phyloP scores from a whole-genome alignment of 352 stramenopile species.

The Globisporangium paddicum region DNA sequence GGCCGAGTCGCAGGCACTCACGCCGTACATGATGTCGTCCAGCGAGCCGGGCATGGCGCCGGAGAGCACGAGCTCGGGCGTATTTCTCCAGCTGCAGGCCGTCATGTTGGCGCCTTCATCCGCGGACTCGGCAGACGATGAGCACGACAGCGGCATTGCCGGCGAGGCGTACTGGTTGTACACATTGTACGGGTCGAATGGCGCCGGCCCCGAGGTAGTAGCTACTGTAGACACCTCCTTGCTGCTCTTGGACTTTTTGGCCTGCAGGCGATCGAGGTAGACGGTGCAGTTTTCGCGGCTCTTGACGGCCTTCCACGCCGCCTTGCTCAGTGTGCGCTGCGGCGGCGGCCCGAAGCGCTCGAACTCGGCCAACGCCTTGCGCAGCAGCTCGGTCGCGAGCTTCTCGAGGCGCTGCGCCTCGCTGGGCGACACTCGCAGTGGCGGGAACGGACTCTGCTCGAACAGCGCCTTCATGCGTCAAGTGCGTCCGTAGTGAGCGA shows the following conservation, averaged over 20 bases:
- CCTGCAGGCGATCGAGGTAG: conserved; percentile 3
- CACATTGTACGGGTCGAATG: background rate
- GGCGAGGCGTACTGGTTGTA: background rate
- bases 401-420: conserved; percentile 14
- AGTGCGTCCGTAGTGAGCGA: no score
- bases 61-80: conserved; percentile 15
- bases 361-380: conserved; percentile 22
- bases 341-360: conserved; percentile 12
- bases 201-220: background rate
- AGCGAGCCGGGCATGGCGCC: conserved; percentile 26
- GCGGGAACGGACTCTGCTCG: conserved; percentile 16
- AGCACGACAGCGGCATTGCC: background rate
- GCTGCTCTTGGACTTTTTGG: conserved; percentile 3
- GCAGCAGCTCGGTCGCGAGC: conserved; percentile 20
- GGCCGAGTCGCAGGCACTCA: conserved; percentile 20
- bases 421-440: conserved; percentile 16
- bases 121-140: conserved; percentile 1
- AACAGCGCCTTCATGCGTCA: conserved; percentile 4
- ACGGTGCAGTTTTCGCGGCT: conserved; percentile 13
- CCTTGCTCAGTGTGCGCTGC: conserved; percentile 7
- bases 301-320: conserved; percentile 16
- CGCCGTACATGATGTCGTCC: conserved; percentile 32
- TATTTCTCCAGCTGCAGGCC: conserved; percentile 8
- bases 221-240: no score
- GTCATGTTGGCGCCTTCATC: conserved; percentile 6